Evolutionary conservation across 2,329 filamentous ascomycete genomes (phyloP).

Genomic region (Pestalotiopsis sp.): DNA sequence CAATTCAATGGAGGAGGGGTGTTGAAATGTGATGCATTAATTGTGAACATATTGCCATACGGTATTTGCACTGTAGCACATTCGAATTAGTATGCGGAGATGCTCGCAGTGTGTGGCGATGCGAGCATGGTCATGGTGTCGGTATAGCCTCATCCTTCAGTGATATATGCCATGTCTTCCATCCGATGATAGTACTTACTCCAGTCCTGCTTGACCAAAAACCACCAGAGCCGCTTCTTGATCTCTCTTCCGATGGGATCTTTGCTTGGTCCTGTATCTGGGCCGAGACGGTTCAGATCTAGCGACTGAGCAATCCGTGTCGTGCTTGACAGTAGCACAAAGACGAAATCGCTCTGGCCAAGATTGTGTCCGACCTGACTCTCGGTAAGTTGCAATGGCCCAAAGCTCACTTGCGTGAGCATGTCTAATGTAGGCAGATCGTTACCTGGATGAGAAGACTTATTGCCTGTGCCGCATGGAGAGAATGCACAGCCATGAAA

Average conservation of each 20-base stretch:
- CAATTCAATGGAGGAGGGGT: conserved; percentile 4
- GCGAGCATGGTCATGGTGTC: not conserved
- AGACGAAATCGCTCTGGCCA: not conserved
- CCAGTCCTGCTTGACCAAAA: conserved; percentile 1
- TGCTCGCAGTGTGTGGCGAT: not conserved
- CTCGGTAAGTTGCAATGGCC: not conserved
- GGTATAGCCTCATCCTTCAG: not conserved
- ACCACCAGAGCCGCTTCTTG: conserved; percentile 2
- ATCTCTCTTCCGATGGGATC: not conserved
- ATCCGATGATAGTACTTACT: not conserved
- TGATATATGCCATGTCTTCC: not conserved
- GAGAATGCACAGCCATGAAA: conserved; percentile 1
- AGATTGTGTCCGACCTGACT: conserved; percentile 1
- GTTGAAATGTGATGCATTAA: not conserved
- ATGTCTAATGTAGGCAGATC: not conserved
- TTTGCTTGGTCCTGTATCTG: not conserved
- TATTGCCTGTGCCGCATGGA: conserved; percentile 1
- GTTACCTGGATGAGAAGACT: conserved; percentile 1
- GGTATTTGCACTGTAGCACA: not conserved
- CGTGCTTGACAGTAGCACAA: not conserved
- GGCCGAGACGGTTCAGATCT: not conserved
- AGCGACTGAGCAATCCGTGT: conserved; percentile 5
- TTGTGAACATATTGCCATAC: conserved; percentile 1
- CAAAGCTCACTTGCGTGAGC: not conserved
- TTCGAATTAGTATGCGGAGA: not conserved